Evolutionary conservation across 2,329 filamentous ascomycete genomes (phyloP).

Genomic region (Calonectria leucothoes): DNA sequence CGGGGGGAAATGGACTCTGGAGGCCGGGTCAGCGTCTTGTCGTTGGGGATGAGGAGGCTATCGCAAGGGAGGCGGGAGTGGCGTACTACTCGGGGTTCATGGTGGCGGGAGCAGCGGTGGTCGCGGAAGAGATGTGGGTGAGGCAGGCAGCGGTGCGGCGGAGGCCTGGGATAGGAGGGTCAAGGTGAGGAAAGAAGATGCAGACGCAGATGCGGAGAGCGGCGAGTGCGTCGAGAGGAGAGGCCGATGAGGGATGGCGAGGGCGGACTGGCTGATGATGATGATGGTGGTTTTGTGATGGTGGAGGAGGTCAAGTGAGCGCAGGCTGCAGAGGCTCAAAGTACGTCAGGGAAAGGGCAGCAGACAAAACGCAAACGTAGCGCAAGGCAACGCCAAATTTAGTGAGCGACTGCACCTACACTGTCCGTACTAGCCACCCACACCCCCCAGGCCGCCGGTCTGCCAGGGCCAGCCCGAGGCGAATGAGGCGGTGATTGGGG

Average conservation of each 20-base stretch:
- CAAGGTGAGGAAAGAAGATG: conserved; percentile 1
- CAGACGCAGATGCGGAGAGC: conserved; percentile 6
- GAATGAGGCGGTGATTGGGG: conserved; percentile 39
- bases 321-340: conserved; percentile 43
- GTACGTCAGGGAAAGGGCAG: conserved; percentile 54
- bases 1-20: conserved; percentile 38
- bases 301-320: conserved; percentile 43
- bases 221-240: conserved; percentile 11
- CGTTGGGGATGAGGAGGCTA: conserved; percentile 45
- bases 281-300: conserved; percentile 40
- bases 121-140: conserved; percentile 10
- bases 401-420: conserved; percentile 17
- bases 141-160: neutral
- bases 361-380: conserved; percentile 45
- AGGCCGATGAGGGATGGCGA: conserved; percentile 9
- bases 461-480: neutral
- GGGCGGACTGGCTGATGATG: neutral
- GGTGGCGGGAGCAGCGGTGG: conserved; percentile 55
- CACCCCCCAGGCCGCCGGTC: conserved; percentile 1
- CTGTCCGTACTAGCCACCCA: neutral
- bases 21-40: conserved; percentile 38
- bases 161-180: conserved; percentile 9
- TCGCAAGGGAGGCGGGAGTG: conserved; percentile 43
- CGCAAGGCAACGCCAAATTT: conserved; percentile 42
- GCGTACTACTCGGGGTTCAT: conserved; percentile 97